Conservation (phyloP, 208 protist genomes). For the Hexamita inflata region DNA sequence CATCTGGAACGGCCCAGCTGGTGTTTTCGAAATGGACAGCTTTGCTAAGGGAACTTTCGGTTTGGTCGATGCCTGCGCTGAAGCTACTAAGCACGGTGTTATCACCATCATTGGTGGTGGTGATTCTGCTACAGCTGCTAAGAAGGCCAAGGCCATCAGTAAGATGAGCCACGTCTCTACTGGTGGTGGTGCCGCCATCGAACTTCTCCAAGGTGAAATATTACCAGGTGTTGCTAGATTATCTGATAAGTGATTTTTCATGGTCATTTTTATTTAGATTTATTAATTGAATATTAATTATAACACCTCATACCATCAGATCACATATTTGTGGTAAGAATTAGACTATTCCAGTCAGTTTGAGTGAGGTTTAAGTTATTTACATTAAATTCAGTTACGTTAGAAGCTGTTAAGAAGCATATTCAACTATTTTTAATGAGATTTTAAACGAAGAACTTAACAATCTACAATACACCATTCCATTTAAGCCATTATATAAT, state of each 20-base stretch:
- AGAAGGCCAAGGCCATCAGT: slow-evolving; percentile 63
- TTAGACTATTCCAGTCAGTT: too few species aligned
- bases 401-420: too few species aligned
- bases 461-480: too few species aligned
- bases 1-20: slow-evolving; percentile 46
- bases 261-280: too few species aligned
- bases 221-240: slow-evolving; percentile 51
- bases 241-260: slow-evolving; percentile 35
- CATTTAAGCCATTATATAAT: too few species aligned
- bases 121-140: slow-evolving; percentile 80
- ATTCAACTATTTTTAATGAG: too few species aligned
- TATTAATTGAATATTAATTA: too few species aligned
- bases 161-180: slow-evolving; percentile 89
- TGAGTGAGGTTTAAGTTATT: too few species aligned
- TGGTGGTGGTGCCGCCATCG: slow-evolving; percentile 92
- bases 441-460: too few species aligned
- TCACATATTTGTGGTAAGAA: too few species aligned
- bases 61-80: slow-evolving; percentile 48
- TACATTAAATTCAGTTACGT: too few species aligned
- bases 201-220: slow-evolving; percentile 84
- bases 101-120: slow-evolving; percentile 72
- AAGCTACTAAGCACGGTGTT: slow-evolving; percentile 61
- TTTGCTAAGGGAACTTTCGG: slow-evolving; percentile 70
- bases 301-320: too few species aligned
- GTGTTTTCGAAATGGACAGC: slow-evolving; percentile 86